These are phyloP conservation scores for Penicillium robsamsonii DNA, from an alignment of 495 filamentous ascomycete genomes.

Conservation along the genomic window DNA sequence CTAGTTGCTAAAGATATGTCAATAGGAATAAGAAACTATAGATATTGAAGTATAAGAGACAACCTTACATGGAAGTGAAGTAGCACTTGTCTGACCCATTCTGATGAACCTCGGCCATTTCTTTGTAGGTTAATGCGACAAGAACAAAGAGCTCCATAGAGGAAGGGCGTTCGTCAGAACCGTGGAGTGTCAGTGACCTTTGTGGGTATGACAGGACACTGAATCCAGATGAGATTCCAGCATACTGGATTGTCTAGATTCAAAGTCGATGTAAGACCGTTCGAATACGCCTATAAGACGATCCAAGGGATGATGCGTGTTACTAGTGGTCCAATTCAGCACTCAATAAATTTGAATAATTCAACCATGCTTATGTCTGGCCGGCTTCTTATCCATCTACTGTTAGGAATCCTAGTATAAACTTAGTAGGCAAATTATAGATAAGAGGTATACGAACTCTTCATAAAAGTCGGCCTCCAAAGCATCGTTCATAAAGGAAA, in stretches of 20 bases:
- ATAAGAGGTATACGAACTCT: neutral
- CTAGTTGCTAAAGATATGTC: slow-evolving; percentile 5
- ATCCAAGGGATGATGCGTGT: neutral
- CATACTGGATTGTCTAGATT: neutral
- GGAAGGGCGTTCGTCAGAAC: slow-evolving; percentile 5
- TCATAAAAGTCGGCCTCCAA: neutral
- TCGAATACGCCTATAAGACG: too few species aligned
- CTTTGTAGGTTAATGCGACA: neutral
- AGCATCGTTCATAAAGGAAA: neutral
- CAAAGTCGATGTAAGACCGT: neutral
- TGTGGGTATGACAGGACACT: slow-evolving; percentile 1
- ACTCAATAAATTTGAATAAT: neutral
- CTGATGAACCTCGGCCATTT: neutral
- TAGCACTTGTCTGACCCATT: slow-evolving; percentile 6
- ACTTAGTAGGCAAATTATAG: slow-evolving; percentile 1
- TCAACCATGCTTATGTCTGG: neutral
- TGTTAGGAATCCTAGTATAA: neutral
- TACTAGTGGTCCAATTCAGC: slow-evolving; percentile 1
- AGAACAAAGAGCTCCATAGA: slow-evolving; percentile 7
- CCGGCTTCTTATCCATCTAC: neutral
- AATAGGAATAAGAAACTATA: slow-evolving; percentile 1
- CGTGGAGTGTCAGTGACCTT: slow-evolving; percentile 1
- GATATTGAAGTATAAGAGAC: slow-evolving; percentile 1
- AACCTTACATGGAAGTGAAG: slow-evolving; percentile 6
- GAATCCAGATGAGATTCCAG: slow-evolving; percentile 1